Percentiles rank a stretch among this genome's conserved stretches.
phyloP scores from a whole-genome alignment of 345 rosid species.

The Trapa incisa region DNA sequence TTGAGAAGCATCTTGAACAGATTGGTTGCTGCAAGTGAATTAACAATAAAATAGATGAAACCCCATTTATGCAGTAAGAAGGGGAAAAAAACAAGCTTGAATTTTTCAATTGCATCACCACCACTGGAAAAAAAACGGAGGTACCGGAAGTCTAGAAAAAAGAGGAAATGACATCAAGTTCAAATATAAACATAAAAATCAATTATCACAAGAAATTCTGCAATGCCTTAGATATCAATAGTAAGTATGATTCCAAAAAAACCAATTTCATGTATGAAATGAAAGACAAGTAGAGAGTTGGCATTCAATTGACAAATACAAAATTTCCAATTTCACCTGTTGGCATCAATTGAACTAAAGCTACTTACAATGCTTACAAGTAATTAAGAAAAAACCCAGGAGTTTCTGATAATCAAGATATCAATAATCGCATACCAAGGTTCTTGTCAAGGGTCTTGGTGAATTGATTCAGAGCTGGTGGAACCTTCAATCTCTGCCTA shows the following conservation, averaged over 20 bases:
- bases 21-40: conserved; percentile 30
- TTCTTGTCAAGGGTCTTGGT: conserved; percentile 90
- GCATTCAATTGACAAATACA: too few relatives aligned
- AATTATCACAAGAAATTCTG: neutral
- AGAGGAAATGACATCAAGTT: neutral
- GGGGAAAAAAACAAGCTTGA: neutral
- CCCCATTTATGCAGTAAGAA: neutral
- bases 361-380: neutral
- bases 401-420: neutral
- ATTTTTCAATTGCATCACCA: too few relatives aligned
- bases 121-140: neutral
- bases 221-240: neutral
- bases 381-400: neutral
- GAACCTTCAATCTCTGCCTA: conserved; percentile 77
- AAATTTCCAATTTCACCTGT: neutral
- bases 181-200: neutral
- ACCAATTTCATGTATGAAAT: neutral
- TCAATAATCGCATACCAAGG: conserved; percentile 28
- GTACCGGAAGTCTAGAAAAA: neutral
- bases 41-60: neutral
- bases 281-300: neutral
- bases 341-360: neutral
- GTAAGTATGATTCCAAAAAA: neutral
- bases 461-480: conserved; percentile 77
- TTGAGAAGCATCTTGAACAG: conserved; percentile 59